Evolutionary conservation across 192 early-diverging fungal species (phyloP).

Genomic region (Geranomyces michiganensis): DNA sequence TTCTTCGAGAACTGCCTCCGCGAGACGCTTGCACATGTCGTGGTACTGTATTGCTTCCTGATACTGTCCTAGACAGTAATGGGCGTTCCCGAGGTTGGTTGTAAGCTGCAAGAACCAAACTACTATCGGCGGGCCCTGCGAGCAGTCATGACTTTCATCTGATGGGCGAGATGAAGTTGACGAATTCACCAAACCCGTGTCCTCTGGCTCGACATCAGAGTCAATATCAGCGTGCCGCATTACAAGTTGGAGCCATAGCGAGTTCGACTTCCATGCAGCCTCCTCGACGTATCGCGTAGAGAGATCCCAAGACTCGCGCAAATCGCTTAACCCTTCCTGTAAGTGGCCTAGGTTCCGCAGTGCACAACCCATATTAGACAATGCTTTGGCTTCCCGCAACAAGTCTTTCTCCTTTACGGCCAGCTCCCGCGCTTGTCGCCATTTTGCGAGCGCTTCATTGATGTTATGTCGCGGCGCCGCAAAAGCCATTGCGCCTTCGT

Average conservation of each 20-base stretch:
- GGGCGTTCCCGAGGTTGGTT: slow-evolving; percentile 56
- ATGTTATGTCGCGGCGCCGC: slow-evolving; percentile 31
- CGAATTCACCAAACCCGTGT: not conserved
- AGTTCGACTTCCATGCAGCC: slow-evolving; percentile 24
- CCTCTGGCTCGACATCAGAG: slow-evolving; percentile 29
- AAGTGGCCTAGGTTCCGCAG: slow-evolving; percentile 35
- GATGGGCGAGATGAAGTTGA: not conserved
- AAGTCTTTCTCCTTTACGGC: slow-evolving; percentile 46
- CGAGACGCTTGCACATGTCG: slow-evolving; percentile 48
- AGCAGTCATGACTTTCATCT: slow-evolving; percentile 18
- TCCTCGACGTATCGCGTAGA: slow-evolving; percentile 41
- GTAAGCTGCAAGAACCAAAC: slow-evolving; percentile 53
- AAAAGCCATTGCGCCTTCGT: slow-evolving; percentile 32
- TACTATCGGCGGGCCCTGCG: slow-evolving; percentile 58
- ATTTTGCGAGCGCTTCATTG: slow-evolving; percentile 41
- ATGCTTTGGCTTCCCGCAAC: slow-evolving; percentile 36
- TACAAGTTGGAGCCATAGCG: slow-evolving; percentile 49
- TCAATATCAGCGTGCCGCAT: slow-evolving; percentile 44
- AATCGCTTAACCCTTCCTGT: slow-evolving; percentile 35
- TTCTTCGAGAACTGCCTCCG: slow-evolving; percentile 57
- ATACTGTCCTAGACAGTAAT: slow-evolving; percentile 45
- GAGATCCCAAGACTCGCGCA: slow-evolving; percentile 41
- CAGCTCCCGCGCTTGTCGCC: slow-evolving; percentile 43
- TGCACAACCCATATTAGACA: slow-evolving; percentile 45
- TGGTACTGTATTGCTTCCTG: slow-evolving; percentile 52